Evolutionary conservation across 2,329 filamentous ascomycete species (phyloP).

Genomic region (Rutstroemia sp.): DNA sequence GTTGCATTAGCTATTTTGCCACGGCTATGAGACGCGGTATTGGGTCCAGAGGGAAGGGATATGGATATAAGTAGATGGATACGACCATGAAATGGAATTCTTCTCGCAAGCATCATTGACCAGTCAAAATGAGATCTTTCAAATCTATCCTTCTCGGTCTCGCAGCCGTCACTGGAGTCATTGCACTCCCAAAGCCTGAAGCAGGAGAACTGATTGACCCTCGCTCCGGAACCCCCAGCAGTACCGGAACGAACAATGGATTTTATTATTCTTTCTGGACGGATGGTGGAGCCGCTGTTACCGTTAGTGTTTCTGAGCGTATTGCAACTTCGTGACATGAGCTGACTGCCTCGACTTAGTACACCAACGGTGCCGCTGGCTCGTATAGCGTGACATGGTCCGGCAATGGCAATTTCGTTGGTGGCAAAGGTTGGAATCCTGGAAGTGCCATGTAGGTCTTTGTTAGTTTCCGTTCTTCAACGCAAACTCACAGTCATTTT

Average conservation of each 20-base stretch:
- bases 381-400: conserved; percentile 44
- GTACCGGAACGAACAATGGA: conserved; percentile 4
- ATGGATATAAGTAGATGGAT: no score
- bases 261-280: conserved; percentile 54
- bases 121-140: neutral
- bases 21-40: no score
- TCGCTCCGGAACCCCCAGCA: neutral
- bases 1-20: no score
- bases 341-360: conserved; percentile 23
- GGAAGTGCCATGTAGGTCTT: conserved; percentile 25
- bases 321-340: neutral
- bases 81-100: neutral
- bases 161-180: neutral
- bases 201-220: neutral
- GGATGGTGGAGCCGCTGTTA: conserved; percentile 41
- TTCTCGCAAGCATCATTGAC: neutral
- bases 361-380: conserved; percentile 46
- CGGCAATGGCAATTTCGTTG: conserved; percentile 39
- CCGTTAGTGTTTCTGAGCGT: conserved; percentile 6
- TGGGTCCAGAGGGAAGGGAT: no score
- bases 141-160: neutral
- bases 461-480: neutral
- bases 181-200: neutral
- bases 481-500: neutral
- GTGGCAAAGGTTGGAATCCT: conserved; percentile 43